These are phyloP conservation scores for Naumovozyma dairenensis DNA, from an alignment of 805 yeast genomes.

Conservation along the genomic window DNA sequence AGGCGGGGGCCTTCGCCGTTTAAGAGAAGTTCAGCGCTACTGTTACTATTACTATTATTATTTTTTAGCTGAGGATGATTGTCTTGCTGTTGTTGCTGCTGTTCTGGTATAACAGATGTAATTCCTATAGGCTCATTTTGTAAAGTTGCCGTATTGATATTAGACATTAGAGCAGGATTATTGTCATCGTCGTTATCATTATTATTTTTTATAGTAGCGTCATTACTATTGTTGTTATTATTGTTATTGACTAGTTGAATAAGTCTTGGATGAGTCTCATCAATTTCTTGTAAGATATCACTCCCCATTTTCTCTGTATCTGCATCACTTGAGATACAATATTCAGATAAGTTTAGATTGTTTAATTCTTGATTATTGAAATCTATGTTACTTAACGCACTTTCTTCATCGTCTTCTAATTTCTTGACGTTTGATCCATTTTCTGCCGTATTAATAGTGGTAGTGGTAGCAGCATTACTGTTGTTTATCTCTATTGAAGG, in stretches of 20 bases:
- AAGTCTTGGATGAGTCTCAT: constrained; percentile 13
- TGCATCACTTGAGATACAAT: constrained; percentile 53
- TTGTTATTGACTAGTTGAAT: constrained; percentile 12
- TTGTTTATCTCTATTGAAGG: too few species aligned
- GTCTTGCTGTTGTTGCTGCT: too few species aligned
- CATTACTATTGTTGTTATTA: neutral
- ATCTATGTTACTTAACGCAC: constrained; percentile 20
- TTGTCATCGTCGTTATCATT: constrained; percentile 13
- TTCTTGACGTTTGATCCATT: too few species aligned
- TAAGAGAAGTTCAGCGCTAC: too few species aligned
- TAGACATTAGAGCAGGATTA: too few species aligned
- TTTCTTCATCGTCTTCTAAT: constrained; percentile 15
- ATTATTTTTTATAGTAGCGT: constrained; percentile 34
- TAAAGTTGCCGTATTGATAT: too few species aligned
- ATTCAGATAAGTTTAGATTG: constrained; percentile 37
- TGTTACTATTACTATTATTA: constrained; percentile 6
- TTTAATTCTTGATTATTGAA: constrained; percentile 30
- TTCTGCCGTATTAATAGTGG: too few species aligned
- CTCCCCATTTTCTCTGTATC: constrained; percentile 81
- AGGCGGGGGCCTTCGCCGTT: too few species aligned
- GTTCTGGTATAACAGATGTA: too few species aligned
- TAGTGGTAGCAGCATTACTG: too few species aligned
- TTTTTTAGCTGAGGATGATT: too few species aligned
- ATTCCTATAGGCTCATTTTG: too few species aligned
- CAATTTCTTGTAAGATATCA: constrained; percentile 15